Base-by-base conservation (phyloP, 164 flowering plant genomes). In the Magnolia kwangsiensis region DNA sequence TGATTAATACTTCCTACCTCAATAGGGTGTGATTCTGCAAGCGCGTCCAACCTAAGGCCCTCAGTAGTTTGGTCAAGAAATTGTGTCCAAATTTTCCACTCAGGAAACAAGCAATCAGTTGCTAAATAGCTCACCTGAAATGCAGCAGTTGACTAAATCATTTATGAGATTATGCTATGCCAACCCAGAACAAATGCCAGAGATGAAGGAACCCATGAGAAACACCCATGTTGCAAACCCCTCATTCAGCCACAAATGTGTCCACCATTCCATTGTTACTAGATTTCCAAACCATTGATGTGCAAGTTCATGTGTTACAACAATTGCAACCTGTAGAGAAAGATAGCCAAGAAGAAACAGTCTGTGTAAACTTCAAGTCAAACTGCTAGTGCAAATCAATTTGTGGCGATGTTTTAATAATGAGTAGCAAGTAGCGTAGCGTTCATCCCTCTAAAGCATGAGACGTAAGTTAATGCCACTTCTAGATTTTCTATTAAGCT, bases 191-290 rank as follows among this genome's bases (percentile, higher is more conserved):
- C 31, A n/a, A 27, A 24, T 50, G 16, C 61, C 19, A 64, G 51
- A 21, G 70, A 66, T 14, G 16, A 24, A 65, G 68, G 72, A 49
- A 74, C 61, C 55, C 45, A 68, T 61, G 78, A 69, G 64, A 63
- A 27, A 61, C 88, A 96, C 99, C 99, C 99, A 96, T 75, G 99
- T 94, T 69, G 99, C 99, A 81, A 96, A 96, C 68, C 99, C 98
- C 84, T 96, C 99, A 83, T 96, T 96, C 65, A 96, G 87, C 99
- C 99, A 96, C 72, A 96, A 85, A 81, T 96, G 93, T 2, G 98
- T 94, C 99, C 99, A 96, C 99, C 99, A 96, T 72, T 96, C 99
- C 99, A 96, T 96, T 3, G 99, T 96, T 45, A 96, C 99, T 81
- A 96, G 99, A 86, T 96, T 96, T 37, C 99, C 99, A 85, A 96